Evolutionary conservation across 164 flowering plant species (phyloP).

Genomic region (Protea cynaroides): DNA sequence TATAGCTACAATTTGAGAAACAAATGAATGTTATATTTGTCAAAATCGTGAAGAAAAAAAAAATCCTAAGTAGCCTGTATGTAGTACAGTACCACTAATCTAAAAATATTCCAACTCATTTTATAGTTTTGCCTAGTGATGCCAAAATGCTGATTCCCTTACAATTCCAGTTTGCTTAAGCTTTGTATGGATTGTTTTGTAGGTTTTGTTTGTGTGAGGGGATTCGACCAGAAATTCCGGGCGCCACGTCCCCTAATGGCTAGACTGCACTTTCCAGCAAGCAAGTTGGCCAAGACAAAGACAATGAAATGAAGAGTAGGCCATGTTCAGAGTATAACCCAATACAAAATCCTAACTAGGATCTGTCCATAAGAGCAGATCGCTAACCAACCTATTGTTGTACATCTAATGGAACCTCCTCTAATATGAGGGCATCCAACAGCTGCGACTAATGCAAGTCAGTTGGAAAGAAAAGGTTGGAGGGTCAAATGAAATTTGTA

Average conservation of each 20-base stretch:
- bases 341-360: slow-evolving; percentile 6
- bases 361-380: slow-evolving; percentile 8
- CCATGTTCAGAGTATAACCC: slow-evolving; percentile 4
- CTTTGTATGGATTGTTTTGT: slow-evolving; percentile 16
- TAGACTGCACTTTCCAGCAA: slow-evolving; percentile 64
- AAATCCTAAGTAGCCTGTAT: too few relatives aligned
- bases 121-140: too few relatives aligned
- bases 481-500: not conserved
- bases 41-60: too few relatives aligned
- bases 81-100: too few relatives aligned
- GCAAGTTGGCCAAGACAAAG: slow-evolving; percentile 33
- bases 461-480: not conserved
- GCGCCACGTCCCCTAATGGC: slow-evolving; percentile 72
- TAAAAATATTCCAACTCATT: too few relatives aligned
- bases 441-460: not conserved
- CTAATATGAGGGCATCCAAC: slow-evolving; percentile 14
- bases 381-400: slow-evolving; percentile 8
- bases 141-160: not conserved
- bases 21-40: too few relatives aligned
- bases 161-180: not conserved
- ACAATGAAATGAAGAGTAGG: slow-evolving; percentile 18
- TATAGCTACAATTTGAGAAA: too few relatives aligned
- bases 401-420: not conserved
- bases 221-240: slow-evolving; percentile 58
- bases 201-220: slow-evolving; percentile 80